phyloP scores from a whole-genome alignment of 2,329 filamentous ascomycete species.

The Boeremia exigua region DNA sequence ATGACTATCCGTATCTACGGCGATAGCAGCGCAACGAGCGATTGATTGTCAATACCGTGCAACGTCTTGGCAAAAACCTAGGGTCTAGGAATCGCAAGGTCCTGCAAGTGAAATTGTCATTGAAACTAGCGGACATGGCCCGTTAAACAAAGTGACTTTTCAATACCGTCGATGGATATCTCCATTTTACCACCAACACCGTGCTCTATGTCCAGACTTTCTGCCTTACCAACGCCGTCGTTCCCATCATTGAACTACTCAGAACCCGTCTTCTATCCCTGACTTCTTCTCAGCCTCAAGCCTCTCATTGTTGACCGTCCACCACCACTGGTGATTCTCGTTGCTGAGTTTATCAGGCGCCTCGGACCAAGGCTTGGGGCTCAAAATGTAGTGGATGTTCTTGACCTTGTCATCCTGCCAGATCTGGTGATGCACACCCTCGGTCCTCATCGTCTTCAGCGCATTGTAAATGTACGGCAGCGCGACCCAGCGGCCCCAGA shows the following conservation, averaged over 20 bases:
- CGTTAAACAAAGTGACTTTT: background rate
- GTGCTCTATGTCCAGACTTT: constrained; percentile 3
- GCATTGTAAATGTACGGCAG: constrained; percentile 68
- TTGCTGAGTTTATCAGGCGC: constrained; percentile 52
- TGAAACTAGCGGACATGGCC: too few species aligned
- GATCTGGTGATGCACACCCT: constrained; percentile 63
- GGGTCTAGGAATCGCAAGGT: background rate
- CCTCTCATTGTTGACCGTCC: constrained; percentile 58
- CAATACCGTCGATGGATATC: too few species aligned
- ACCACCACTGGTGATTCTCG: constrained; percentile 65
- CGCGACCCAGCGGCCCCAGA: constrained; percentile 63
- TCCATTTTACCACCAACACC: constrained; percentile 12
- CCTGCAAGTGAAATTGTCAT: background rate
- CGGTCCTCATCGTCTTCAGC: constrained; percentile 63
- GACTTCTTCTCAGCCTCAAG: constrained; percentile 54
- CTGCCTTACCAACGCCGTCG: background rate
- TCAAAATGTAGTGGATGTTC: constrained; percentile 68
- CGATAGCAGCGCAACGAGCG: background rate
- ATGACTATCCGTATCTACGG: background rate
- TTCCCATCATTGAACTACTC: background rate
- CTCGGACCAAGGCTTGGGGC: constrained; percentile 70
- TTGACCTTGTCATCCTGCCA: constrained; percentile 67
- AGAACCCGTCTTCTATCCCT: constrained; percentile 61
- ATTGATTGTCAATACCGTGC: background rate
- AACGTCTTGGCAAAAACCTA: too few species aligned